These are phyloP conservation scores for Grigorovia yakushimaensis DNA, from an alignment of 805 yeast genomes.

Conservation along the genomic window DNA sequence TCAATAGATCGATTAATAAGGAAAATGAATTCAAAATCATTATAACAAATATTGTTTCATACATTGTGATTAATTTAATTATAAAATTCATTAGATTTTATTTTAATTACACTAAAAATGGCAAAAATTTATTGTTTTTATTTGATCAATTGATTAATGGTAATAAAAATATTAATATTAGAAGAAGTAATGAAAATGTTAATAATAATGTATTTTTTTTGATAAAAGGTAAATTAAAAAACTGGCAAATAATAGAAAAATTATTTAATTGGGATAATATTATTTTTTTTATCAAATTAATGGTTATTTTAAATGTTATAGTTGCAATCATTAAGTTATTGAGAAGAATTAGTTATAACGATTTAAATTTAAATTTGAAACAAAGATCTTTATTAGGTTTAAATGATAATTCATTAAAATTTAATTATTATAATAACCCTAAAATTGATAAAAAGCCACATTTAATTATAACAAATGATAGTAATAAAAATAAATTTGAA, in stretches of 20 bases:
- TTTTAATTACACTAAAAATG: slow-evolving; percentile 10
- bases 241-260: neutral
- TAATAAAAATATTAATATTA: neutral
- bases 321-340: slow-evolving; percentile 26
- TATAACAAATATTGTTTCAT: slow-evolving; percentile 25
- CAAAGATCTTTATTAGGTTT: slow-evolving; percentile 31
- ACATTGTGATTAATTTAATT: slow-evolving; percentile 25
- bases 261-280: neutral
- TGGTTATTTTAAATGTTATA: slow-evolving; percentile 25
- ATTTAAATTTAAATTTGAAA: slow-evolving; percentile 16
- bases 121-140: slow-evolving; percentile 1
- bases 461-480: slow-evolving; percentile 5
- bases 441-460: slow-evolving; percentile 10
- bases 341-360: slow-evolving; percentile 19
- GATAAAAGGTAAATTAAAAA: too few species aligned
- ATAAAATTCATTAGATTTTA: slow-evolving; percentile 14
- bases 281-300: slow-evolving; percentile 11
- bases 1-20: slow-evolving; percentile 32
- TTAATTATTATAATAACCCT: neutral
- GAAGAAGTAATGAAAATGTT: neutral
- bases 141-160: neutral
- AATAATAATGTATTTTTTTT: neutral
- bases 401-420: neutral
- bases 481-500: neutral
- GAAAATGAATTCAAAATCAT: slow-evolving; percentile 31